Conservation (phyloP, 805 yeast genomes). For the Isabelozyma pseudorhagii region DNA sequence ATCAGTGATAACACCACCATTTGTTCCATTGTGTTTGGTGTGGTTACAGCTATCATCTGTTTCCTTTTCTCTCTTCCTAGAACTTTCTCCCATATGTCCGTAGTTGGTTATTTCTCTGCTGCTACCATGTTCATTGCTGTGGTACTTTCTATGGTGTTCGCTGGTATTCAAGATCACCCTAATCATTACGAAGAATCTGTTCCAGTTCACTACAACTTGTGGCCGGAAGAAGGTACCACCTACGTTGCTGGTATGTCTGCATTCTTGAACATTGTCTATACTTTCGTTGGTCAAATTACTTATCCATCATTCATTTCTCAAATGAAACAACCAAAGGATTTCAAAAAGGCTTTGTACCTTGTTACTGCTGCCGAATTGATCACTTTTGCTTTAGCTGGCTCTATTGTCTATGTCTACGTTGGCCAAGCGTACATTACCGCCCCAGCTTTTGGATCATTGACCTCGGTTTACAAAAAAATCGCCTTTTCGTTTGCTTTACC, state of each 20-base stretch:
- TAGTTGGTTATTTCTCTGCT: slow-evolving; percentile 52
- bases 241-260: slow-evolving; percentile 56
- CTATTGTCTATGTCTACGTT: slow-evolving; percentile 55
- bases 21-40: slow-evolving; percentile 53
- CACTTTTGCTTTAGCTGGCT: slow-evolving; percentile 53
- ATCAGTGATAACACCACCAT: slow-evolving; percentile 42
- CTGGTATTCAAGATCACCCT: slow-evolving; percentile 52
- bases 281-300: slow-evolving; percentile 63
- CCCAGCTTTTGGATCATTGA: slow-evolving; percentile 57
- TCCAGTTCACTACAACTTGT: slow-evolving; percentile 43
- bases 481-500: slow-evolving; percentile 63
- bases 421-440: slow-evolving; percentile 54
- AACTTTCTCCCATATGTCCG: slow-evolving; percentile 51
- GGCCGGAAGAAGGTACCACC: slow-evolving; percentile 53
- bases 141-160: slow-evolving; percentile 48
- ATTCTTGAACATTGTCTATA: slow-evolving; percentile 55
- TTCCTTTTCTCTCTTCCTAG: slow-evolving; percentile 53
- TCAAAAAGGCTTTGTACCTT: slow-evolving; percentile 51
- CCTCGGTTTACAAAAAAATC: slow-evolving; percentile 45
- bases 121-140: slow-evolving; percentile 57
- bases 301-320: slow-evolving; percentile 62
- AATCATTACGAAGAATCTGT: slow-evolving; percentile 31
- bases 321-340: slow-evolving; percentile 56
- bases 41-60: slow-evolving; percentile 48
- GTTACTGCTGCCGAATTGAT: slow-evolving; percentile 51